phyloP scores from a whole-genome alignment of 176 grass and related monocot species.

The Ampelocalamus luodianensis region DNA sequence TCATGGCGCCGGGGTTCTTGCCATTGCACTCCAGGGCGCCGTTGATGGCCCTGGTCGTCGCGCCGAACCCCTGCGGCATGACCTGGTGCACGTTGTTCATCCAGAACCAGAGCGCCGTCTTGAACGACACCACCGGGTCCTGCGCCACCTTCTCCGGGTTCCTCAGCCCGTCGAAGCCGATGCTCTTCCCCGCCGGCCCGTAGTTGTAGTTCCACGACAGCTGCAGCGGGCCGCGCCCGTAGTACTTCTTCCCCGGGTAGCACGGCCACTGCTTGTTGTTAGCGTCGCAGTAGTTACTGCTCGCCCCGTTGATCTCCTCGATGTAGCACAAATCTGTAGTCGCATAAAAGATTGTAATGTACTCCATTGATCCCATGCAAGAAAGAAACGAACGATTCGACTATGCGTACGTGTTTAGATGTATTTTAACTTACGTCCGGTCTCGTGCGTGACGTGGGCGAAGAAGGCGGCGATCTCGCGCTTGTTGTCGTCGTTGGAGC shows the following conservation, averaged over 20 bases:
- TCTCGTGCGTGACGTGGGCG: conserved; percentile 79
- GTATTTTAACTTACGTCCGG: conserved; percentile 49
- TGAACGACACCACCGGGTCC: conserved; percentile 67
- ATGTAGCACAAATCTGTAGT: conserved; percentile 78
- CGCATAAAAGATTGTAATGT: no score
- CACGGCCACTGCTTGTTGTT: conserved; percentile 54
- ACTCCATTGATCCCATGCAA: not conserved
- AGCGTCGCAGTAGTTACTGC: conserved; percentile 53
- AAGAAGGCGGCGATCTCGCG: conserved; percentile 81
- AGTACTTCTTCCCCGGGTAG: conserved; percentile 53
- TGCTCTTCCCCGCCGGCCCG: conserved; percentile 58
- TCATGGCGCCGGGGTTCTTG: conserved; percentile 31
- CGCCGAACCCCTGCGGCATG: conserved; percentile 61
- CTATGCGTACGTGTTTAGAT: not conserved
- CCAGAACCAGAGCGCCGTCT: conserved; percentile 81
- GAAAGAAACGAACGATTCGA: not conserved
- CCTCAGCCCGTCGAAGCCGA: conserved; percentile 74
- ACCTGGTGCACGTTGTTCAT: conserved; percentile 59
- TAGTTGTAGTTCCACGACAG: conserved; percentile 91
- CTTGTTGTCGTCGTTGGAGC: conserved; percentile 66
- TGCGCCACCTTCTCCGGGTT: conserved; percentile 65
- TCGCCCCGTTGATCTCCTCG: conserved; percentile 64
- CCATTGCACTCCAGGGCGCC: conserved; percentile 62
- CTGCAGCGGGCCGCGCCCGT: conserved; percentile 69
- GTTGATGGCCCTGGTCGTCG: conserved; percentile 62